phyloP scores from a whole-genome alignment of 75 land plant genomes.

The Cryptomeria japonica region DNA sequence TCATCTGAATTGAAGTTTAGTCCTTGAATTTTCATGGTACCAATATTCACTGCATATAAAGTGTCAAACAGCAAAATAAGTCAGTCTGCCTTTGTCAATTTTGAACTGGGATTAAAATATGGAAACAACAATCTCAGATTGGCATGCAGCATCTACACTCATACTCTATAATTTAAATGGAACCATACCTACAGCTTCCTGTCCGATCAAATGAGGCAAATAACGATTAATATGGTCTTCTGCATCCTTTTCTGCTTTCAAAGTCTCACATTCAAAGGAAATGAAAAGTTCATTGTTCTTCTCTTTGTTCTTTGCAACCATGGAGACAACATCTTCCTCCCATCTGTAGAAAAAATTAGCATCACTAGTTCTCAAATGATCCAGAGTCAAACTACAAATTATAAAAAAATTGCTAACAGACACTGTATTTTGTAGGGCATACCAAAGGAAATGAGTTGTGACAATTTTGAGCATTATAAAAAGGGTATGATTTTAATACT shows the following conservation, averaged over 20 bases:
- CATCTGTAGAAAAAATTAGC: slow-evolving; percentile 51
- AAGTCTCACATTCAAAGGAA: slow-evolving; percentile 83
- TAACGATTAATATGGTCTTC: slow-evolving; percentile 73
- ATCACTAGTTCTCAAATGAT: slow-evolving; percentile 1
- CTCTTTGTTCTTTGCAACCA: slow-evolving; percentile 49
- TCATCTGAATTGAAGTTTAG: slow-evolving; percentile 46
- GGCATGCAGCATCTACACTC: background rate
- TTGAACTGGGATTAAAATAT: background rate
- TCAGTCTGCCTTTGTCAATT: background rate
- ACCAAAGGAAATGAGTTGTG: background rate
- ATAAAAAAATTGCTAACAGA: background rate
- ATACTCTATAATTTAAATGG: background rate
- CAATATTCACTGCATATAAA: slow-evolving; percentile 70
- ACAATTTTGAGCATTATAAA: background rate
- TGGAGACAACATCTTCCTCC: slow-evolving; percentile 80
- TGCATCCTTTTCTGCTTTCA: slow-evolving; percentile 89
- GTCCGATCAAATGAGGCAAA: slow-evolving; percentile 80
- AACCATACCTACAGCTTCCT: slow-evolving; percentile 83
- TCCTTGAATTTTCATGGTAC: slow-evolving; percentile 68
- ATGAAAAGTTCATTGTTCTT: slow-evolving; percentile 44
- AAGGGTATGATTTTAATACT: background rate
- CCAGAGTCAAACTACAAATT: background rate
- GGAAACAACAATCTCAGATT: background rate
- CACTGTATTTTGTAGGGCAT: background rate
- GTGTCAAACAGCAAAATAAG: background rate